These are phyloP conservation scores for Aspergillus luchuensis DNA, from an alignment of 2,329 filamentous ascomycete species.

Conservation along the genomic window DNA sequence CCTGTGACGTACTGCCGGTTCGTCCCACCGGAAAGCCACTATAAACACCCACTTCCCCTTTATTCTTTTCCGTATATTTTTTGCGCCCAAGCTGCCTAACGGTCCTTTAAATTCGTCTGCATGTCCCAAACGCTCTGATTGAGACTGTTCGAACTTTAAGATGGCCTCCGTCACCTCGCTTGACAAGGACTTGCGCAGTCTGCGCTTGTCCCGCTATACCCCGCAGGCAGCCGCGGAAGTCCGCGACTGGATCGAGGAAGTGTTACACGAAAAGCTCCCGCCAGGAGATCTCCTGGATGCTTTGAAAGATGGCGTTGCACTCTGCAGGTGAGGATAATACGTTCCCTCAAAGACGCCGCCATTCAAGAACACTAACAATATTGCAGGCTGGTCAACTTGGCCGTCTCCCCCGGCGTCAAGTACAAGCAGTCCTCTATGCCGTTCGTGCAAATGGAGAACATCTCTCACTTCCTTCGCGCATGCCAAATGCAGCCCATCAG, in stretches of 20 bases:
- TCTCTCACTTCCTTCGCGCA: slow-evolving; percentile 88
- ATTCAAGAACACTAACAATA: slow-evolving; percentile 22
- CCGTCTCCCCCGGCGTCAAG: slow-evolving; percentile 76
- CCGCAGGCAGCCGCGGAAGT: slow-evolving; percentile 85
- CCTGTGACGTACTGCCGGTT: slow-evolving; percentile 17
- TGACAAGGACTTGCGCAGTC: slow-evolving; percentile 90
- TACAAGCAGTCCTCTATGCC: slow-evolving; percentile 95
- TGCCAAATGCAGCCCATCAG: slow-evolving; percentile 83
- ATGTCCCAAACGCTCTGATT: slow-evolving; percentile 5
- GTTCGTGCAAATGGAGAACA: slow-evolving; percentile 99
- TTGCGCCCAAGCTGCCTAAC: neutral
- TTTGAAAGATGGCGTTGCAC: slow-evolving; percentile 84
- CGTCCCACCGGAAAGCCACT: slow-evolving; percentile 9
- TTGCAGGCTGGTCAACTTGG: slow-evolving; percentile 75
- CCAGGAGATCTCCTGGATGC: slow-evolving; percentile 77
- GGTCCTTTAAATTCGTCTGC: slow-evolving; percentile 2
- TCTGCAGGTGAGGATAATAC: slow-evolving; percentile 81
- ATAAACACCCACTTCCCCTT: slow-evolving; percentile 8
- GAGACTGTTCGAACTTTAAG: slow-evolving; percentile 16
- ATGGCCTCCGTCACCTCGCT: slow-evolving; percentile 95
- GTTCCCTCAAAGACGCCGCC: no score
- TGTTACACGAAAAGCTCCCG: slow-evolving; percentile 72
- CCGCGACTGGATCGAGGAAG: slow-evolving; percentile 80
- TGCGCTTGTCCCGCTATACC: slow-evolving; percentile 92
- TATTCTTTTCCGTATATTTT: neutral